Evolutionary conservation across 2,329 filamentous ascomycete species (phyloP), one percentile per base, ranked within the genome.

Genomic region (Pseudogymnoascus sp.): DNA sequence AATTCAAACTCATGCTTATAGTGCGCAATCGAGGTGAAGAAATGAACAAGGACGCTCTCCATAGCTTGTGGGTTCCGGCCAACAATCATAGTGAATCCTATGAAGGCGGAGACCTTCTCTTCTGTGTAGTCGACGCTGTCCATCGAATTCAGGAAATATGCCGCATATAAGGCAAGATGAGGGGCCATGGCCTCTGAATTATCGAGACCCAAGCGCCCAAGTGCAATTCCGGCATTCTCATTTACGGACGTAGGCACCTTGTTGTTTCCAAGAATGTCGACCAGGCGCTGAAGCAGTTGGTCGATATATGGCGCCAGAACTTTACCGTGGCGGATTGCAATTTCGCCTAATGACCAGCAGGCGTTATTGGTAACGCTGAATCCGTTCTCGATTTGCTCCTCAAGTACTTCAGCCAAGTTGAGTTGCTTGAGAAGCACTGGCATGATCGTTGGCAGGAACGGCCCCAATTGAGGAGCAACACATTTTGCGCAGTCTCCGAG

Each of bases 321-420:
- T 64, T 86, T 84, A 66, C 86, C 84, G 71, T 89, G 82, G 64
- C 90, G 86, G 74, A 96, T 86, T 13, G 92, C 85, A 64, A 97
- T 94, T 77, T 99, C 94, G 41, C 94, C 94, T 24, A 86, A 87
- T 5, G 92, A 95, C 94, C 94, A 99, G 77, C 93, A 97, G 21
- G 94, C 93, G 72, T 99, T 99, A 81, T 97, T 99, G 63, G 97
- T 86, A 31, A 97, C 92, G 63, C 92, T 91, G 73, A 96, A 97
- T 11, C 86, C 87, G 15, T 84, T 88, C 65, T 96, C 90, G 54
- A 91, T 85, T 64, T 92, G 89, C 68, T 95, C 90, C 64, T 92
- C 88, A 15, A 85, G 75, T 59, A 92, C 83, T 61, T 81, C 81
- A 64, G 92, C 88, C 66, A 96, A 79, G 66, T 97, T 92, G 29